phyloP scores from a whole-genome alignment of 208 protist genomes.

The Acanthamoeba sp. region DNA sequence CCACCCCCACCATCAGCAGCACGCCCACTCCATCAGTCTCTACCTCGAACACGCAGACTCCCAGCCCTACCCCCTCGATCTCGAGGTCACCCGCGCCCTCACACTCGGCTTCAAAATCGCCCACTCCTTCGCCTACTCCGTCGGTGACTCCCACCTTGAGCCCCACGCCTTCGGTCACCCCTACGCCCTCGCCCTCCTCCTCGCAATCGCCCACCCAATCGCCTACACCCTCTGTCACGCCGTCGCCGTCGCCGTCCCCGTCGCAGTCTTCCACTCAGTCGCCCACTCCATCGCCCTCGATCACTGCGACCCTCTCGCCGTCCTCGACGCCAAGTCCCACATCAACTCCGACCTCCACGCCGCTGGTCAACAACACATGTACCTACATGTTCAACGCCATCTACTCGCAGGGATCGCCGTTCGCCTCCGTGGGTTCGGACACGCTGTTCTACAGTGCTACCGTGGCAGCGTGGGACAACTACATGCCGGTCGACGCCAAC shows the following conservation, averaged over 20 bases:
- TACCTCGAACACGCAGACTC: neutral
- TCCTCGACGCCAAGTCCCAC: neutral
- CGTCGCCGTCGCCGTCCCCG: too few species aligned
- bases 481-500: neutral
- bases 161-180: too few species aligned
- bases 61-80: neutral
- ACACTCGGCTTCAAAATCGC: too few species aligned
- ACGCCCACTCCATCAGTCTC: neutral
- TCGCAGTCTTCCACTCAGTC: neutral
- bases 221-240: neutral
- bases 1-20: neutral
- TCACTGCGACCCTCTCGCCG: neutral
- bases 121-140: too few species aligned
- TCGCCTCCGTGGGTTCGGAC: neutral
- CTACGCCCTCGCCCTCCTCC: neutral
- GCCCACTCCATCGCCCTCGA: neutral
- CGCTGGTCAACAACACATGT: neutral
- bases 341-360: neutral
- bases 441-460: neutral
- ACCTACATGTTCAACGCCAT: neutral
- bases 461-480: neutral
- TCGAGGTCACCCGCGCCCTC: too few species aligned
- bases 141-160: too few species aligned
- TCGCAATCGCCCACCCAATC: neutral
- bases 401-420: neutral